phyloP scores from a whole-genome alignment of 2,329 filamentous ascomycete species.

The Thelonectria olida region DNA sequence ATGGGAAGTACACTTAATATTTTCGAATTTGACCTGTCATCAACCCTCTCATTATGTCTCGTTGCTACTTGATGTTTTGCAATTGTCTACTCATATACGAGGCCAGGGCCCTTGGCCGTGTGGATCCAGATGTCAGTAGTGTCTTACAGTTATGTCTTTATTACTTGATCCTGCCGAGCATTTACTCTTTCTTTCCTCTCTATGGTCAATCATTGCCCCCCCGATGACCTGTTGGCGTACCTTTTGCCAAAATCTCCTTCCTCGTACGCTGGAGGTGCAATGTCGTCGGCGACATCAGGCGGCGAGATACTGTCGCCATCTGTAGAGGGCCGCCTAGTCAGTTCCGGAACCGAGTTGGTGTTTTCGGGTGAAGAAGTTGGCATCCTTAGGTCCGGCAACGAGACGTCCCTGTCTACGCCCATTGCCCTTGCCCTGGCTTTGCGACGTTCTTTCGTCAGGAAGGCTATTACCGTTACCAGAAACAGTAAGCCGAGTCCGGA shows the following conservation, averaged over 20 bases:
- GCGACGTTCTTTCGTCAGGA: not conserved
- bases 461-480: not conserved
- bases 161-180: too few relatives aligned
- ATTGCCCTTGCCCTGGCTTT: not conserved
- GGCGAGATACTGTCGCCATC: not conserved
- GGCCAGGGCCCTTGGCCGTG: too few relatives aligned
- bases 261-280: not conserved
- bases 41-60: too few relatives aligned
- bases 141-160: too few relatives aligned
- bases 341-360: not conserved
- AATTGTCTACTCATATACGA: too few relatives aligned
- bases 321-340: not conserved
- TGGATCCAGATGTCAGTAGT: too few relatives aligned
- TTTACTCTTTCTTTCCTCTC: too few relatives aligned
- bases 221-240: not conserved
- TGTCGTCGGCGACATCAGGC: not conserved
- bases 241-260: not conserved
- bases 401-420: not conserved
- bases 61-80: too few relatives aligned
- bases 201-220: too few relatives aligned
- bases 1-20: too few relatives aligned
- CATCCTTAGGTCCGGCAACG: not conserved
- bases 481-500: not conserved
- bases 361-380: not conserved
- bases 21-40: too few relatives aligned